Base-by-base conservation (phyloP, 257 asterid species). In the Mitragyna speciosa region DNA sequence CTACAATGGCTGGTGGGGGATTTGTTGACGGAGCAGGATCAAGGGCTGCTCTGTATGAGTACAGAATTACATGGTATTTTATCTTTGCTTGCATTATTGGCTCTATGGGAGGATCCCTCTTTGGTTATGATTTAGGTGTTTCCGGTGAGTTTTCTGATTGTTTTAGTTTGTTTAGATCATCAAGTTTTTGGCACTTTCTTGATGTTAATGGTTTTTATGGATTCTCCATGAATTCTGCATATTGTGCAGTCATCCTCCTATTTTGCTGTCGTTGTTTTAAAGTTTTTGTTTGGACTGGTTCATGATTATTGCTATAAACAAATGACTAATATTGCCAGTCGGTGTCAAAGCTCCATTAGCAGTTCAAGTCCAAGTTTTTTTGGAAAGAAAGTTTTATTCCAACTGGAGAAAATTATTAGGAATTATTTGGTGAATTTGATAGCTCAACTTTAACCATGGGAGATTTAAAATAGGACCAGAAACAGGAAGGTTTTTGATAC, bases 101-200 rank as follows among this genome's bases (percentile, higher is more conserved):
- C 28, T 92, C 98, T 24, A 20, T 91, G 87, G 98, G 98, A 0
- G 98, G 98, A 59, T 92, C 98, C 47, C 84, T 94, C 43, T 94
- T 94, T 56, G 98, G 98, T 67, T 94, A 94, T 79, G 98, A 94
- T 88, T 93, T 94, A 73, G 98, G 98, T 26, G 96, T 94, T 86
- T 93, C 98, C 58, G 98, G 98, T 92, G 12, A 66, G 87, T 77
- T 15, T 80, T 24, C 52, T 17, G 19, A 15, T 19, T 2, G n/a
- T 69, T 52, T 30, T 6, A 26, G 12, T 16, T 22, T 56, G 67
- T 15, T 28, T 48, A 10, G 39, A n/a, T 68, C n/a, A 14, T 66
- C 9, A 2, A 16, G 4, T 39, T 69, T 41, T 69, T 73, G 28
- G 49, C 39, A 19, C n/a, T 48, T 48, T 70, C 59, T 66, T 47